Conservation (phyloP, 2,329 filamentous ascomycete species). For the Phaeosphaeria sp. region DNA sequence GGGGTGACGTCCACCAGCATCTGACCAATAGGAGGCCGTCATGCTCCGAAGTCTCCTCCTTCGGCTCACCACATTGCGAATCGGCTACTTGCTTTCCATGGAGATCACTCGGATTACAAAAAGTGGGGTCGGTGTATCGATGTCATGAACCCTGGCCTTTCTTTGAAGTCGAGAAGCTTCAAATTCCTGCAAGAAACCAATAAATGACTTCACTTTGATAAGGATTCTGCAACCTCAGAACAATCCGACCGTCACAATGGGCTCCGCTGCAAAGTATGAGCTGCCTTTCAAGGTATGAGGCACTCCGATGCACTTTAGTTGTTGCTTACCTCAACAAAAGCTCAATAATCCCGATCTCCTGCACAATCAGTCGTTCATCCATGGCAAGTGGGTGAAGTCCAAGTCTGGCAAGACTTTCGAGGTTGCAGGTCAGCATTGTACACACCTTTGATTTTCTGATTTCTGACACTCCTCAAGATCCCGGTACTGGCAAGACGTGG, state of each 20-base stretch:
- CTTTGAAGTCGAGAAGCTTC: neutral
- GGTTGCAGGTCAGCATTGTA: conserved; percentile 54
- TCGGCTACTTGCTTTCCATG: conserved; percentile 6
- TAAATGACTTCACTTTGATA: neutral
- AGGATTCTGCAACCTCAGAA: neutral
- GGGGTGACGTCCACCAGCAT: conserved; percentile 14
- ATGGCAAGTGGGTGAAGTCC: conserved; percentile 63
- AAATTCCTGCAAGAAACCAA: no score
- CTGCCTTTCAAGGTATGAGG: conserved; percentile 54
- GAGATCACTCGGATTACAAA: conserved; percentile 1
- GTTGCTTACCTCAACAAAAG: conserved; percentile 37
- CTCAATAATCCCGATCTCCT: conserved; percentile 63
- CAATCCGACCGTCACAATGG: conserved; percentile 21
- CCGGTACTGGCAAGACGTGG: conserved; percentile 59
- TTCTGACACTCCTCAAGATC: conserved; percentile 50
- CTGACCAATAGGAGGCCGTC: conserved; percentile 14
- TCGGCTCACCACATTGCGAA: conserved; percentile 5
- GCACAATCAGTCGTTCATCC: conserved; percentile 60
- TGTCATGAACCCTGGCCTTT: conserved; percentile 3
- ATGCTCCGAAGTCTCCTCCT: conserved; percentile 9
- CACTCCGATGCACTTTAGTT: neutral
- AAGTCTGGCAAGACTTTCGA: conserved; percentile 66
- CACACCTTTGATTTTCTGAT: neutral
- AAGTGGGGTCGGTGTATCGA: conserved; percentile 28
- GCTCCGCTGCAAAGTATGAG: conserved; percentile 36